These are phyloP conservation scores for Trematosphaeria pertusa DNA, from an alignment of 2,329 filamentous ascomycete genomes.

Conservation along the genomic window DNA sequence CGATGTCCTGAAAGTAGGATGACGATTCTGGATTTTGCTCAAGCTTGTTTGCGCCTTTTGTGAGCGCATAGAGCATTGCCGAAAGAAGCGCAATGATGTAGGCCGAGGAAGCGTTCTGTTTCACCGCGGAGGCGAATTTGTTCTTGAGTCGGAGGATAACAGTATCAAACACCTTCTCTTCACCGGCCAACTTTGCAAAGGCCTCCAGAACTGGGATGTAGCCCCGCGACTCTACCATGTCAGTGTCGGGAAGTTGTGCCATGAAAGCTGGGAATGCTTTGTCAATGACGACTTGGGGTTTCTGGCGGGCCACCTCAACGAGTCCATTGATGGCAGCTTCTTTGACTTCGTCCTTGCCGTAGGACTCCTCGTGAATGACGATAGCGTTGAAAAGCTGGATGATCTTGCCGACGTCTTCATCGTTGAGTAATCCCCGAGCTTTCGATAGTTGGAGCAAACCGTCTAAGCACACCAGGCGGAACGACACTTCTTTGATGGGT, in stretches of 20 bases:
- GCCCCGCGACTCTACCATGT: slow-evolving; percentile 52
- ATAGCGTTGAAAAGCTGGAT: slow-evolving; percentile 68
- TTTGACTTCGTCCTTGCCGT: slow-evolving; percentile 64
- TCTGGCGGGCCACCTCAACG: slow-evolving; percentile 67
- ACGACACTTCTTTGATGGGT: slow-evolving; percentile 58
- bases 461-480: slow-evolving; percentile 54
- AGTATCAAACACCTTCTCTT: slow-evolving; percentile 69
- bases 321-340: slow-evolving; percentile 65
- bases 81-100: slow-evolving; percentile 68
- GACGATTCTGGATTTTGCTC: slow-evolving; percentile 48
- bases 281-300: slow-evolving; percentile 67
- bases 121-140: slow-evolving; percentile 65
- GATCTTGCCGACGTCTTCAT: slow-evolving; percentile 55
- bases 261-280: slow-evolving; percentile 72
- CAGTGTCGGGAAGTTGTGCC: slow-evolving; percentile 66
- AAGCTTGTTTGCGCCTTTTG: slow-evolving; percentile 61
- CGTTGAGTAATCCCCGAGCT: slow-evolving; percentile 49
- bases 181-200: slow-evolving; percentile 68
- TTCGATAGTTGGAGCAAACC: slow-evolving; percentile 54
- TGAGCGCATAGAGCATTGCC: slow-evolving; percentile 68
- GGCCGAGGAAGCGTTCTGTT: slow-evolving; percentile 57
- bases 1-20: slow-evolving; percentile 56
- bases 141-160: slow-evolving; percentile 68
- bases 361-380: slow-evolving; percentile 64
- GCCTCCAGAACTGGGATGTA: slow-evolving; percentile 68